A percentile compares a stretch with the other conserved stretches of the same genome.
Conservation (phyloP, 2,329 filamentous ascomycete genomes). For the Chrysoporthe puriensis region DNA sequence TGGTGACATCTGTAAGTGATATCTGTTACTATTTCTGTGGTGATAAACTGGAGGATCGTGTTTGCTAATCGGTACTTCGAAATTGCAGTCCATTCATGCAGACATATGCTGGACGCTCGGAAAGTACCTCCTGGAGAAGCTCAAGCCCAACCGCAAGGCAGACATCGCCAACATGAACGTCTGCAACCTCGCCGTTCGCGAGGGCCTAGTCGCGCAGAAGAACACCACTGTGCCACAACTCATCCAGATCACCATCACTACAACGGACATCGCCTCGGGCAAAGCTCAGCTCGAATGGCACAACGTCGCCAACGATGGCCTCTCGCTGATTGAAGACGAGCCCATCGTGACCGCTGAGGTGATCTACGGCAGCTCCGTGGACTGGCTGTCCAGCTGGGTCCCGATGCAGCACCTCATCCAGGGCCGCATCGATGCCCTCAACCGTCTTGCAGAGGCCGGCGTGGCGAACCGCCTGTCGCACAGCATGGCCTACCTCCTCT, state of each 20-base stretch:
- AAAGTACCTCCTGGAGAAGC: conserved; percentile 60
- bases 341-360: conserved; percentile 55
- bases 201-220: conserved; percentile 40
- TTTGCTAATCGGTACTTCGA: conserved; percentile 18
- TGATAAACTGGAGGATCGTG: too few species aligned
- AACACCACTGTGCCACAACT: conserved; percentile 37
- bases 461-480: conserved; percentile 63
- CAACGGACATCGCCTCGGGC: conserved; percentile 49
- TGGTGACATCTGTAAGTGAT: conserved; percentile 48
- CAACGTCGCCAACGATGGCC: conserved; percentile 42
- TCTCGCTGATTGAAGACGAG: conserved; percentile 29
- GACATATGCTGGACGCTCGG: conserved; percentile 68
- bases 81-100: conserved; percentile 53
- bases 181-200: conserved; percentile 41
- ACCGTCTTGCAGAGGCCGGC: conserved; percentile 56
- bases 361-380: conserved; percentile 52
- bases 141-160: conserved; percentile 49
- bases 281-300: conserved; percentile 48
- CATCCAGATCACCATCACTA: conserved; percentile 37
- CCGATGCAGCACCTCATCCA: conserved; percentile 62
- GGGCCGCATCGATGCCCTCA: conserved; percentile 48
- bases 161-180: conserved; percentile 41
- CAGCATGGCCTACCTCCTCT: conserved; percentile 40
- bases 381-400: conserved; percentile 59
- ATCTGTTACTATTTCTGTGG: background rate